These are phyloP conservation scores for Suillus luteus DNA, from an alignment of 768 basidiomycete species.

Conservation along the genomic window DNA sequence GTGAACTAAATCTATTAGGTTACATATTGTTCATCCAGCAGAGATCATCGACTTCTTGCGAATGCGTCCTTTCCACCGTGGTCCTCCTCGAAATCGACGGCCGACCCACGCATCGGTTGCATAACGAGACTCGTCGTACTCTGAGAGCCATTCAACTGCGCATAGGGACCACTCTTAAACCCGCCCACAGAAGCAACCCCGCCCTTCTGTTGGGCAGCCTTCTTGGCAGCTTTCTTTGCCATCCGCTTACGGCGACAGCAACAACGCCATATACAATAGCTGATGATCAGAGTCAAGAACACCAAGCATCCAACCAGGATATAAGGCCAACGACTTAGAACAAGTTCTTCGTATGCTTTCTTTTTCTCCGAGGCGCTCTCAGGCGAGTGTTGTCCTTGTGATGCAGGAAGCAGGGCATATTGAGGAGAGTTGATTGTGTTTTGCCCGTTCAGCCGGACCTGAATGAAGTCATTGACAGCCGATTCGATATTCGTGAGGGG, in stretches of 20 bases:
- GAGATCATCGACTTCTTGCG: constrained; percentile 12
- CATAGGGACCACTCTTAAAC: constrained; percentile 21
- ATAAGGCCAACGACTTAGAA: constrained; percentile 74
- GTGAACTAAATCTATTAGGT: constrained; percentile 13
- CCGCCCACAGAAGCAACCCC: constrained; percentile 5
- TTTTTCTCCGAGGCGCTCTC: constrained; percentile 67
- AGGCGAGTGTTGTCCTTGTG: constrained; percentile 62
- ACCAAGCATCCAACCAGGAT: constrained; percentile 63
- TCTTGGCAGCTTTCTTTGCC: constrained; percentile 22
- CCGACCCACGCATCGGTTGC: constrained; percentile 29
- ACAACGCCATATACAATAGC: constrained; percentile 59
- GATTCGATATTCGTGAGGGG: constrained; percentile 53
- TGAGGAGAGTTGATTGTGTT: constrained; percentile 56
- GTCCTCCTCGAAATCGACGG: constrained; percentile 22
- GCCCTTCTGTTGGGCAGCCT: constrained; percentile 22
- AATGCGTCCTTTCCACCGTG: constrained; percentile 20
- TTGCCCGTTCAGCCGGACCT: constrained; percentile 57
- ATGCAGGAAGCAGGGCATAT: constrained; percentile 61
- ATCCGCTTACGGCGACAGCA: constrained; percentile 49
- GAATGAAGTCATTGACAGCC: constrained; percentile 68
- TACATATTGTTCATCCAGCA: neutral
- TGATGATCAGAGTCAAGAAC: constrained; percentile 46
- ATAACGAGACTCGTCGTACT: constrained; percentile 32
- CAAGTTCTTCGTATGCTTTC: constrained; percentile 60
- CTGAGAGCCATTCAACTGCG: constrained; percentile 27